Base-by-base conservation (phyloP, 352 stramenopile genomes). In the Pythium guiyangense region DNA sequence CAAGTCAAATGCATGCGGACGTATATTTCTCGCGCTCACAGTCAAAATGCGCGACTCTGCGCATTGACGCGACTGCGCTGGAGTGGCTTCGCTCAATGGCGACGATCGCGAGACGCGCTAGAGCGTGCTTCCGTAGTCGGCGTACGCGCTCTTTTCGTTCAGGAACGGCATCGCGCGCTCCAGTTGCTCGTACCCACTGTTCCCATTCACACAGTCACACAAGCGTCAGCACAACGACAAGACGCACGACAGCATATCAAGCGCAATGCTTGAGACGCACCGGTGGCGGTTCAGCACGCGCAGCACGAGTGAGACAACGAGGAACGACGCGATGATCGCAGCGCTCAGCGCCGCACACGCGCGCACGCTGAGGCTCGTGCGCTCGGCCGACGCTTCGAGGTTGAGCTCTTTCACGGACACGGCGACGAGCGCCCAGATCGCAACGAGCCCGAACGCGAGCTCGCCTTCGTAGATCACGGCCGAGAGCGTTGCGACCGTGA, bases 301-400 rank as follows among this genome's bases (percentile, higher is more conserved):
- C 42, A 69, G 59, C 18, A 57, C 59, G 20, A 83, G 35, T 15
- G 64, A 63, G 52, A 90, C 83, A 37, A 86, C 20, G 57, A 90
- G 71, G 56, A 90, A 90, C 40, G 71, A 71, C 5, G 63, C 61
- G 37, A 88, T 75, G 56, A 86, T 69, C 22, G 75, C 76, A 4
- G 79, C 74, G 52, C 78, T 80, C 56, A 88, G 76, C 18, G 68
- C 71, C 34, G 76, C 74, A 17, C 71, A 84, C 9, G 80, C 77
- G 40, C 78, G 80, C 27, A 90, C 67, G 47, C 79, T 84, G n/a
- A 80, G 62, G 20, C 76, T 83, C n/a, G 77, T 74, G 44, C 70
- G 62, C 52, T 82, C 62, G 14, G 71, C 68, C 10, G 55, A 49
- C 6, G 62, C 29, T 53, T 86, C 69, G 47, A 90, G 49, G 6